Evolutionary conservation across 1,284 basidiomycete genomes (phyloP).

Genomic region (Ustilago esculenta): DNA sequence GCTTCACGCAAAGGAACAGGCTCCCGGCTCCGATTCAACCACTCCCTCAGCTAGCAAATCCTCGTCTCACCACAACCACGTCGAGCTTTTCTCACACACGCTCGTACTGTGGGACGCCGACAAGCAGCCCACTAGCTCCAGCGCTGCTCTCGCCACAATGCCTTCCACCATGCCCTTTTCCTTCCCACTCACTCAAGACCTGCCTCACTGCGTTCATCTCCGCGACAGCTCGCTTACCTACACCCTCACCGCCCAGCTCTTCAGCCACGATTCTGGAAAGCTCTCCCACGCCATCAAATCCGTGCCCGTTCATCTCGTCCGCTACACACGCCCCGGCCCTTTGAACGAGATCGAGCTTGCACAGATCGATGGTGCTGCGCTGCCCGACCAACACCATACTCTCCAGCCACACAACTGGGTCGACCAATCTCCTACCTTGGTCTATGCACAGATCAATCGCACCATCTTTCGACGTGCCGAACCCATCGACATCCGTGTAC

Average conservation of each 20-base stretch:
- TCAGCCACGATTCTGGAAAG: slow-evolving; percentile 20
- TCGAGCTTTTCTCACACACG: slow-evolving; percentile 54
- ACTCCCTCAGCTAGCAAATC: neutral
- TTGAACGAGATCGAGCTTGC: slow-evolving; percentile 27
- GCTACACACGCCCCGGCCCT: slow-evolving; percentile 54
- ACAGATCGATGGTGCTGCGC: slow-evolving; percentile 24
- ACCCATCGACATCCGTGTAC: slow-evolving; percentile 58
- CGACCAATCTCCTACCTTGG: slow-evolving; percentile 36
- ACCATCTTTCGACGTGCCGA: slow-evolving; percentile 63
- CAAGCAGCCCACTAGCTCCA: slow-evolving; percentile 22
- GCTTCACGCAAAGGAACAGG: slow-evolving; percentile 28
- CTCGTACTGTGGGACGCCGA: slow-evolving; percentile 50
- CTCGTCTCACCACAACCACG: neutral
- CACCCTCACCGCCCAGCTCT: slow-evolving; percentile 50
- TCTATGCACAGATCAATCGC: slow-evolving; percentile 56
- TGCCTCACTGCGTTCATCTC: slow-evolving; percentile 65
- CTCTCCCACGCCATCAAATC: slow-evolving; percentile 34
- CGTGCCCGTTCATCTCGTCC: slow-evolving; percentile 55
- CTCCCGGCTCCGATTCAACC: neutral
- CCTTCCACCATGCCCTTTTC: slow-evolving; percentile 60
- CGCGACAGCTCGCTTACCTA: slow-evolving; percentile 55
- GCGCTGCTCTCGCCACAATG: slow-evolving; percentile 16
- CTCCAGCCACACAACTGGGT: slow-evolving; percentile 54
- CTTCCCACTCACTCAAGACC: slow-evolving; percentile 57
- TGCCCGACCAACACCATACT: slow-evolving; percentile 31